These are phyloP conservation scores for Amauroascus niger DNA, from an alignment of 2,329 filamentous ascomycete genomes.

Conservation along the genomic window DNA sequence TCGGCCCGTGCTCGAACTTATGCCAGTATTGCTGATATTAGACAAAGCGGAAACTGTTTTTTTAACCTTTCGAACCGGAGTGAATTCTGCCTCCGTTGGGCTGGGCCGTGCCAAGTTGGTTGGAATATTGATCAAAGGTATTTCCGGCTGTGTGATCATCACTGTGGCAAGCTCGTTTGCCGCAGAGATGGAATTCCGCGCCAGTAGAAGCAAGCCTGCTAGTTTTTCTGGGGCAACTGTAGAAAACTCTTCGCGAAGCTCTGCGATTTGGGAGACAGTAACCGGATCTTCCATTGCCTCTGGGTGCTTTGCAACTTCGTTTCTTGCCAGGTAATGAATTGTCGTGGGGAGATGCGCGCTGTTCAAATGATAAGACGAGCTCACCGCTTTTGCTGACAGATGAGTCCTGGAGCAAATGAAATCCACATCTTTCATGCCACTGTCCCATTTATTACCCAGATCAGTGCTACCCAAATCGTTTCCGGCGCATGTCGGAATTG, in stretches of 20 bases:
- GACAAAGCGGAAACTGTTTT: neutral
- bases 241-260: conserved; percentile 48
- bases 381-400: conserved; percentile 39
- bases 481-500: conserved; percentile 15
- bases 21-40: neutral
- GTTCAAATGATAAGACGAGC: conserved; percentile 51
- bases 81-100: conserved; percentile 18
- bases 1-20: conserved; percentile 22
- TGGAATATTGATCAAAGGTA: conserved; percentile 32
- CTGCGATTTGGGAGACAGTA: conserved; percentile 42
- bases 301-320: conserved; percentile 36
- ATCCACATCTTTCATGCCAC: conserved; percentile 48
- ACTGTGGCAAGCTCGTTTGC: conserved; percentile 52
- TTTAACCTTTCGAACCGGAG: neutral
- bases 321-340: conserved; percentile 45
- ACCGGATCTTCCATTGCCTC: conserved; percentile 34
- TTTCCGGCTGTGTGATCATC: conserved; percentile 33
- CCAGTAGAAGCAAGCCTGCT: conserved; percentile 46
- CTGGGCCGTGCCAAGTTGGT: conserved; percentile 42
- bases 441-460: conserved; percentile 50
- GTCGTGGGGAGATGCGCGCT: conserved; percentile 48
- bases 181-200: conserved; percentile 47
- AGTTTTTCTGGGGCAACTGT: conserved; percentile 42
- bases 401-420: conserved; percentile 48
- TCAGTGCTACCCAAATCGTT: conserved; percentile 8